Conservation (phyloP, 1,139 yeast species). For the Hyphopichia khmerensis region DNA sequence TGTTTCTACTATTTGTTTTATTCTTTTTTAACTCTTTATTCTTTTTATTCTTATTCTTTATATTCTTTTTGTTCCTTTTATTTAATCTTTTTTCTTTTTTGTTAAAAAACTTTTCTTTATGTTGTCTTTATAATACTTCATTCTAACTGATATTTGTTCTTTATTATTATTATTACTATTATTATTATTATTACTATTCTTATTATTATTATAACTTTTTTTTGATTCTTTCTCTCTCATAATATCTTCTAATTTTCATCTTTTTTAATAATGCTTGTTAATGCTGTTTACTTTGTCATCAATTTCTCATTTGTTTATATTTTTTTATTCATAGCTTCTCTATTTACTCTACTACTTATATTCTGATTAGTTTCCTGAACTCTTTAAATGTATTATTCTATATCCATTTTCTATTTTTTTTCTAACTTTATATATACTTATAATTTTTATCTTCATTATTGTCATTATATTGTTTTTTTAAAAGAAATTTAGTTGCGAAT, state of each 20-base stretch:
- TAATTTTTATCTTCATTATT: not conserved
- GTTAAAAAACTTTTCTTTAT: not conserved
- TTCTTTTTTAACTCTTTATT: slow-evolving; percentile 3
- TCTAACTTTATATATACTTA: not conserved
- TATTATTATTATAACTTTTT: no score
- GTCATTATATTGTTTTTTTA: not conserved
- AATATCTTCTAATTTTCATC: no score
- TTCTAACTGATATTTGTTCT: not conserved
- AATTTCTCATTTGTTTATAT: slow-evolving; percentile 3
- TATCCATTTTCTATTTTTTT: not conserved
- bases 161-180: no score
- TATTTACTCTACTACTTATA: not conserved
- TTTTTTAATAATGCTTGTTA: not conserved
- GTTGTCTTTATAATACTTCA: not conserved
- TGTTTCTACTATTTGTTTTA: slow-evolving; percentile 3
- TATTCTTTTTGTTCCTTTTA: not conserved
- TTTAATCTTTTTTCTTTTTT: no score
- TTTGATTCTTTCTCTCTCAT: not conserved
- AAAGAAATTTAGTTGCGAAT: no score
- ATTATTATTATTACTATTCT: no score
- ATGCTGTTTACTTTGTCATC: slow-evolving; percentile 5
- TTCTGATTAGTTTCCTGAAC: not conserved
- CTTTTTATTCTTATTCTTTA: not conserved
- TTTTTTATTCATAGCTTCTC: slow-evolving; percentile 10
- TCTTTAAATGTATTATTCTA: not conserved